Evolutionary conservation across 2,329 filamentous ascomycete species (phyloP).

Genomic region (Neocucurbitaria cava): DNA sequence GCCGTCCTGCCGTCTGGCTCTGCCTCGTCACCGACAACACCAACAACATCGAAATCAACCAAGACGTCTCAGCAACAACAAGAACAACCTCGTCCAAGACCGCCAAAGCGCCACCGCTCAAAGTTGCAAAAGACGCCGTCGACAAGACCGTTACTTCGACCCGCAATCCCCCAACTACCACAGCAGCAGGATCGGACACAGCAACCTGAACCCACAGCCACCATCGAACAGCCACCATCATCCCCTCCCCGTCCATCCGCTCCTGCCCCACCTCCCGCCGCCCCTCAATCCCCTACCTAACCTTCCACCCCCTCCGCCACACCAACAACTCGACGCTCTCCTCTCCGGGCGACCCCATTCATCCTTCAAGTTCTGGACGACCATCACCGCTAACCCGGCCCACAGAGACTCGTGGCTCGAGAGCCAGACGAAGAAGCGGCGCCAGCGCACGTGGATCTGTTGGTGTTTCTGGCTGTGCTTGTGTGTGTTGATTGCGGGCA

Average conservation of each 20-base stretch:
- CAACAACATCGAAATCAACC: too few relatives aligned
- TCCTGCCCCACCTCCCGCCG: not conserved
- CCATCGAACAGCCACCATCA: not conserved
- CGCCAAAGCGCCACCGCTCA: constrained; percentile 5
- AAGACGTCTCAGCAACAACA: not conserved
- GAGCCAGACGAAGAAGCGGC: constrained; percentile 57
- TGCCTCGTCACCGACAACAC: not conserved
- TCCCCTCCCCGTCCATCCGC: too few relatives aligned
- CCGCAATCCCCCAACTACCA: constrained; percentile 1
- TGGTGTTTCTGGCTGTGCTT: constrained; percentile 57
- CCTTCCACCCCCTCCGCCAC: constrained; percentile 16
- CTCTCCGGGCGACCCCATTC: constrained; percentile 33
- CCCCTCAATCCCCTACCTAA: not conserved
- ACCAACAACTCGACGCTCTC: constrained; percentile 29
- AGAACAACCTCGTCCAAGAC: not conserved
- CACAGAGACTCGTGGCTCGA: constrained; percentile 62
- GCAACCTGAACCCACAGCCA: not conserved
- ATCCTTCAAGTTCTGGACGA: constrained; percentile 43
- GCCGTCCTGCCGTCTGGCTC: constrained; percentile 7
- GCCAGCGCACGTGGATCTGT: constrained; percentile 57
- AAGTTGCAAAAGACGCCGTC: constrained; percentile 20
- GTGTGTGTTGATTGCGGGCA: constrained; percentile 53
- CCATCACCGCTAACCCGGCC: constrained; percentile 34
- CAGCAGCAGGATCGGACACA: too few relatives aligned
- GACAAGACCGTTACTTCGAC: constrained; percentile 11